These are phyloP conservation scores for Amanita muscaria DNA, from an alignment of 768 basidiomycete species.

Conservation along the genomic window DNA sequence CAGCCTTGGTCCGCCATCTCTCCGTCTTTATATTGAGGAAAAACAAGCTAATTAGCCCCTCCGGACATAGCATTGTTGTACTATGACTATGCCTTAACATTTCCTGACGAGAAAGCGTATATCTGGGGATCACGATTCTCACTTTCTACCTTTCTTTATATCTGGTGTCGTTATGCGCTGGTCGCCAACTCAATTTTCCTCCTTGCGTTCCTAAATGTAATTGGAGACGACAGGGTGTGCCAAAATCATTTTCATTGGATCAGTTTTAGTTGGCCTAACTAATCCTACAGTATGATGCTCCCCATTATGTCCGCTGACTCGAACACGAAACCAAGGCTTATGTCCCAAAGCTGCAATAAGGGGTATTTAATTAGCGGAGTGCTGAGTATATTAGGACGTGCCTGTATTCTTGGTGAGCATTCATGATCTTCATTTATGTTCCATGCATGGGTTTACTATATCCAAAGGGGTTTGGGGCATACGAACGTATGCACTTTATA, in stretches of 20 bases:
- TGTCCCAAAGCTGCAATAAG: slow-evolving; percentile 16
- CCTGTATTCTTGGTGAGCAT: slow-evolving; percentile 21
- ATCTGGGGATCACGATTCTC: slow-evolving; percentile 20
- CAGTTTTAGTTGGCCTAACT: no score
- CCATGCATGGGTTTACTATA: neutral
- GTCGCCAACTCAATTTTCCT: slow-evolving; percentile 20
- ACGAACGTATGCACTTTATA: slow-evolving; percentile 18
- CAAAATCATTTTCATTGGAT: no score
- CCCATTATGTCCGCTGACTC: no score
- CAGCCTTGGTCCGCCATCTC: no score
- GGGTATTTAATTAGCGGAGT: slow-evolving; percentile 21
- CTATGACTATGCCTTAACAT: slow-evolving; percentile 22
- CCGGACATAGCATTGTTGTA: slow-evolving; percentile 21
- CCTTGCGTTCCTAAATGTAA: slow-evolving; percentile 16
- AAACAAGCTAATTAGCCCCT: no score
- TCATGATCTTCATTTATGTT: neutral
- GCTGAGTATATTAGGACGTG: slow-evolving; percentile 22
- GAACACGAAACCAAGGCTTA: no score
- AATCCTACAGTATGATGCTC: no score
- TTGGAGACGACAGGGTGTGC: slow-evolving; percentile 11
- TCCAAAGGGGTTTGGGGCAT: slow-evolving; percentile 8
- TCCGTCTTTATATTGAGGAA: no score
- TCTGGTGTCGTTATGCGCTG: slow-evolving; percentile 21
- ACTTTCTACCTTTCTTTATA: slow-evolving; percentile 20
- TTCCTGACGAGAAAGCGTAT: slow-evolving; percentile 17